Percentiles rank a stretch among this genome's conserved stretches.
phyloP scores from a whole-genome alignment of 768 basidiomycete genomes.

The Tylopilus cervinicoccineus region DNA sequence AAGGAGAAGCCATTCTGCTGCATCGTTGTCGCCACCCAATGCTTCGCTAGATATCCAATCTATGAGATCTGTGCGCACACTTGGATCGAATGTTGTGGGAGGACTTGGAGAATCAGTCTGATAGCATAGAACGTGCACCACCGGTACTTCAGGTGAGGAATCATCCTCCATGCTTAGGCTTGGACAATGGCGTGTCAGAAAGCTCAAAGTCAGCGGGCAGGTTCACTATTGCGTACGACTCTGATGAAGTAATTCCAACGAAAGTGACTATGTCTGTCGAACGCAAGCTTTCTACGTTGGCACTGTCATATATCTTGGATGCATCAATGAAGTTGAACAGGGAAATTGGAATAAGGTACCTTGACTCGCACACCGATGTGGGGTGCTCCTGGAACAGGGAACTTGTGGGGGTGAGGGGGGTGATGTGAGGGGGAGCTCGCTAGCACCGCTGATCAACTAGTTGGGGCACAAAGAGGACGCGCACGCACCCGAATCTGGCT shows the following conservation, averaged over 20 bases:
- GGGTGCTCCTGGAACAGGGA: constrained; percentile 46
- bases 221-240: constrained; percentile 48
- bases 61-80: constrained; percentile 52
- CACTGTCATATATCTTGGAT: constrained; percentile 54
- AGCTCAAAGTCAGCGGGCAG: not conserved
- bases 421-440: constrained; percentile 25
- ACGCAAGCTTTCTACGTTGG: constrained; percentile 44
- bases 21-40: constrained; percentile 61
- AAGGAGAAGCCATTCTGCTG: constrained; percentile 75
- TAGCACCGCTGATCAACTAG: constrained; percentile 4
- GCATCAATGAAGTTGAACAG: constrained; percentile 1
- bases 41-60: constrained; percentile 70
- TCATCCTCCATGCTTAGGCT: constrained; percentile 39
- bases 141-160: constrained; percentile 45
- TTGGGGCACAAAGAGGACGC: not conserved
- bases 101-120: not conserved
- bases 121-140: constrained; percentile 64
- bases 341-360: constrained; percentile 32
- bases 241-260: constrained; percentile 67
- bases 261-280: constrained; percentile 64
- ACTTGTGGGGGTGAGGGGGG: constrained; percentile 53
- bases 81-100: constrained; percentile 8
- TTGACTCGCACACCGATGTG: constrained; percentile 76
- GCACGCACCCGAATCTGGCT: constrained; percentile 17
- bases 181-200: constrained; percentile 20